Evolutionary conservation across 495 filamentous ascomycete genomes (phyloP), one percentile per base, ranked within the genome.

Genomic region (Podospora conica): DNA sequence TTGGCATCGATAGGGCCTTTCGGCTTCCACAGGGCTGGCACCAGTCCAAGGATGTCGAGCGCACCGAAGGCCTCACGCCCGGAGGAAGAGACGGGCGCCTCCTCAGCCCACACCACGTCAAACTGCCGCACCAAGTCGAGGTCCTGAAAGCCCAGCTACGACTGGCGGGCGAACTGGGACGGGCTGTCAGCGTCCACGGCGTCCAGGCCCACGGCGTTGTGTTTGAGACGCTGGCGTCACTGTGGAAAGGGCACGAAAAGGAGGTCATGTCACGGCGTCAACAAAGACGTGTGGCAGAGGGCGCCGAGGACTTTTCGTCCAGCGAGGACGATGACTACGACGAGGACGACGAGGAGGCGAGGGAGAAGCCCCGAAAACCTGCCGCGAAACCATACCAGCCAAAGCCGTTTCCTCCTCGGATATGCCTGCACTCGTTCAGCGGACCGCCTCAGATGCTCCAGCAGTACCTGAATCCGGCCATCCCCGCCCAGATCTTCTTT

Each of bases 401-500:
- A 0, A 79, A 82, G 53, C 90, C 90, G 0, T 98, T 90, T 72
- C 95, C 95, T 9, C 93, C 94, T 2, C 85, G 93, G 31, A 88
- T 98, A 70, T 98, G 95, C 72, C 83, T 98, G 70, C 95, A 98
- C 76, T 97, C 93, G 0, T 98, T 91, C 74, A 93, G 91, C 31
- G 96, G 93, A 0, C 84, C 90, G n/a, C 76, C 84, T 22, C 88
- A 95, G 53, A 83, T 86, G 25, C 71, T 96, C 28, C 90, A 83
- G 57, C 92, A 94, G 74, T 97, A 96, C 67, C 76, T 92, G 66
- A 79, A 89, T 68, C 87, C 85, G 2, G 83, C 86, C 0, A 85
- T 95, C 22, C 93, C 96, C 0, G 87, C 87, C 3, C 82, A 87
- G 40, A 81, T 97, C 9, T 98, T 86, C 73, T 94, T 95, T 71